phyloP scores from a whole-genome alignment of 768 basidiomycete species.

The Termitomyces heimii region DNA sequence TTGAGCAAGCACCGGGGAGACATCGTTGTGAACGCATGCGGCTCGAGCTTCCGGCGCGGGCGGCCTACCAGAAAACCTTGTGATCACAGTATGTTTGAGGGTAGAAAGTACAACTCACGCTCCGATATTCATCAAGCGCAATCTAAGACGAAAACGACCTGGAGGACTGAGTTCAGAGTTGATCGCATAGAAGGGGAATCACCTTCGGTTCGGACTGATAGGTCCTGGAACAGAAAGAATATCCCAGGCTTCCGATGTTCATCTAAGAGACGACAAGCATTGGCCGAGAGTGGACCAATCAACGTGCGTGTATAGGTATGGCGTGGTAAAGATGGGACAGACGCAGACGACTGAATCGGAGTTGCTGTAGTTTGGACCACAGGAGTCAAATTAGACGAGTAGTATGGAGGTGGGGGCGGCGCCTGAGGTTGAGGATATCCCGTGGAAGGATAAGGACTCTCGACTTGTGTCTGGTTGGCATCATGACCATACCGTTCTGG shows the following conservation, averaged over 20 bases:
- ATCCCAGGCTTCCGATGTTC: conserved; percentile 83
- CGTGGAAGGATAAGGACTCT: conserved; percentile 22
- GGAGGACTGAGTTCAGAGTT: conserved; percentile 7
- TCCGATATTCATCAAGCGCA: conserved; percentile 87
- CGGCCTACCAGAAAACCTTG: conserved; percentile 34
- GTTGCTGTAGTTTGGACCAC: conserved; percentile 6
- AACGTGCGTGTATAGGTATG: conserved; percentile 82
- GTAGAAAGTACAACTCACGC: conserved; percentile 57
- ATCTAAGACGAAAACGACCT: conserved; percentile 83
- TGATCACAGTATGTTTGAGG: background rate
- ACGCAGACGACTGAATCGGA: conserved; percentile 10
- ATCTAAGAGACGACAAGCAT: conserved; percentile 79
- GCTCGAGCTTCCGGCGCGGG: conserved; percentile 72
- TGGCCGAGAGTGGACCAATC: conserved; percentile 83
- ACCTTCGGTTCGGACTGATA: conserved; percentile 93
- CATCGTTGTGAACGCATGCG: conserved; percentile 54
- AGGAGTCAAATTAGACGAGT: conserved; percentile 15
- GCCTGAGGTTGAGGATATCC: conserved; percentile 19
- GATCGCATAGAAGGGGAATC: conserved; percentile 10
- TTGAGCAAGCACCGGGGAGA: conserved; percentile 78
- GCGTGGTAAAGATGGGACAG: conserved; percentile 40
- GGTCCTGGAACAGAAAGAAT: conserved; percentile 93
- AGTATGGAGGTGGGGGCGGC: conserved; percentile 21
- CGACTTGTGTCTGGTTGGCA: conserved; percentile 23
- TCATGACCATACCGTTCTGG: conserved; percentile 20